Base-by-base conservation (phyloP, 2,329 filamentous ascomycete species). In the Chalaropsis ovoidea region DNA sequence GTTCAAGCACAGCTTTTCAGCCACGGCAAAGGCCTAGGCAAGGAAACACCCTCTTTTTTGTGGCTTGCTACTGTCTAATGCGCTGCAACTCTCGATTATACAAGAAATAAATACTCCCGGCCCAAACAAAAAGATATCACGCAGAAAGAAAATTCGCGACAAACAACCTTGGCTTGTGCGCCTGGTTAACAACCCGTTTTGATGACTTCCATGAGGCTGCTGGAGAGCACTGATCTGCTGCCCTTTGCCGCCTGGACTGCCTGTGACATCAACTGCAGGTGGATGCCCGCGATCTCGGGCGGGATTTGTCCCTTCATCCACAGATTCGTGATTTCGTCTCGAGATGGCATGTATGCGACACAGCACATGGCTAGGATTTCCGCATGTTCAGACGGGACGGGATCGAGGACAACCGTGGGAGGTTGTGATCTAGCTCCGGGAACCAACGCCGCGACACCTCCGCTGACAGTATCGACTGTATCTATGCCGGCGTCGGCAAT, bases 401-500 rank as follows among this genome's bases (percentile, higher is more conserved):
- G 91, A 73, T 97, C 93, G 61, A 96, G 77, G 27, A 96, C 82
- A 67, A 87, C 77, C 22, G 77, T 72, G 6, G 80, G 73, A 42
- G 71, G 68, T 22, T 72, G 70, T 31, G 71, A 70, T 62, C 73
- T 70, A 68, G 73, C 72, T 1, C 70, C 68, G 69, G 75, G 73
- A 15, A 94, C 86, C 61, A 95, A 75, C 3, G 90, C 93, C 39
- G 93, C 91, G 49, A 97, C 90, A 35, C 94, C 94, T 10, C 92
- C 94, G 39, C 88, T 84, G 19, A 96, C 87, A 41, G 93, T 82
- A 76, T 96, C 94, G 61, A 97, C 86, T 73, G 91, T 96, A 73
- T 99, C 94, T 68, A 99, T 96, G 8, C 91, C 91, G 0, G 94
- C 94, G 77, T 99, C 94, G 2, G 88, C 89, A 72, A 99, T 85